Conservation (phyloP, 2,329 filamentous ascomycete genomes). For the Trichoderma cornu-damae region DNA sequence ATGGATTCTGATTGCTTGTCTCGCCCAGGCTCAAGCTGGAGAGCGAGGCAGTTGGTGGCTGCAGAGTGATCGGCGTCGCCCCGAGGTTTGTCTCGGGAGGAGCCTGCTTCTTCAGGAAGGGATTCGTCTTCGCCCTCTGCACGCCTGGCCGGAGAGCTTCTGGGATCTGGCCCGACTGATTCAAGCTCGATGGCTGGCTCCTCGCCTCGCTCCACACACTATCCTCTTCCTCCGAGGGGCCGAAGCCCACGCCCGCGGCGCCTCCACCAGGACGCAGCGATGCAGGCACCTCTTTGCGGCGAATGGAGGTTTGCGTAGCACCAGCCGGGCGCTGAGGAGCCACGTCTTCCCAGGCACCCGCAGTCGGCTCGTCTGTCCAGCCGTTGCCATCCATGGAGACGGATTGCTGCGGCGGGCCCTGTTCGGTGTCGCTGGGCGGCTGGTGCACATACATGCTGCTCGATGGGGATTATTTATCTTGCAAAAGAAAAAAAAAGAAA, state of each 20-base stretch:
- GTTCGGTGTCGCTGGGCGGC: not conserved
- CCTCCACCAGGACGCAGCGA: conserved; percentile 32
- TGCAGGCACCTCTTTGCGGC: conserved; percentile 27
- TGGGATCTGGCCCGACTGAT: conserved; percentile 27
- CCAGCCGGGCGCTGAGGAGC: conserved; percentile 4
- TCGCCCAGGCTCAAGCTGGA: conserved; percentile 42
- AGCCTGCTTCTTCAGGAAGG: conserved; percentile 48
- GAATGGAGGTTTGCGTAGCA: not conserved
- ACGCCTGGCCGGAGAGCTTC: conserved; percentile 32
- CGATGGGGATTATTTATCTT: no score
- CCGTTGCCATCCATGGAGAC: not conserved
- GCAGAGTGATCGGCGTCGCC: not conserved
- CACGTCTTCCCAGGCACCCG: conserved; percentile 13
- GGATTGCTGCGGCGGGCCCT: not conserved
- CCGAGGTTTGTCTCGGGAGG: conserved; percentile 19
- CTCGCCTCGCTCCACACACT: conserved; percentile 32
- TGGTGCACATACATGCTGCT: conserved; percentile 11
- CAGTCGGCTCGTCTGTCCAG: conserved; percentile 13
- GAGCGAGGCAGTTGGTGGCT: conserved; percentile 35
- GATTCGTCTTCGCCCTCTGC: conserved; percentile 44
- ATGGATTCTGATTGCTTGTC: conserved; percentile 33
- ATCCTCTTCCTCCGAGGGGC: conserved; percentile 27
- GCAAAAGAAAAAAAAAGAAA: no score
- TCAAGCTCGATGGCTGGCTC: conserved; percentile 18
- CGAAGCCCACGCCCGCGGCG: conserved; percentile 12